Evolutionary conservation across 352 stramenopile species (phyloP), one percentile per base, ranked within the genome.

Genomic region (Thalassiosira mediterranea): DNA sequence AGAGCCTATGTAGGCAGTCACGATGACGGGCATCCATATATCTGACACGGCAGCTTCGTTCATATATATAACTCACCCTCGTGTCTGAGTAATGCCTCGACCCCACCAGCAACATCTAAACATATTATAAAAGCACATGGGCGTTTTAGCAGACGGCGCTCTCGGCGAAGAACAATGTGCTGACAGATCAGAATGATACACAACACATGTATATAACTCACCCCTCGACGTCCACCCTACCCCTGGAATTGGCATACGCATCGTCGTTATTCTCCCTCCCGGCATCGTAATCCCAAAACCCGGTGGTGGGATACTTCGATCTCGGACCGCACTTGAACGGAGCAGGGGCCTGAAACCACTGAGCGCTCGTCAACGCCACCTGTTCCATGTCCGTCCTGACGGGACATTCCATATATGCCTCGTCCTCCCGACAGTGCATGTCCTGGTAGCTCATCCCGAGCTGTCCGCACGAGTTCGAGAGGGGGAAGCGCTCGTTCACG

Each of bases 401-500:
- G 7, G 72, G 75, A 54, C 79, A 87, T 52, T 79, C 70, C 75
- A 83, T 83, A 19, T 60, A 75, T 13, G 63, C 66, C 47, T 87
- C 75, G 15, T 75, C 76, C 51, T 72, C 63, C 13, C 32, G 5
- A 26, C 79, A 87, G 17, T 77, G 61, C 61, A 84, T 76, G 17
- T 84, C 68, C 63, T 86, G 73, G 58, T 88, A 88, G 4, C 28
- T 64, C 74, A 84, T 79, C 7, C 62, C 76, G 10, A 85, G 31
- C 49, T 88, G 81, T 17, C 81, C 81, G 46, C 81, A 88, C 23
- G 77, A 28, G 59, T 86, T 87, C 0, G 65, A 83, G 0, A 88
- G 34, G 0, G 81, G 81, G 64, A 81, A 88, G 11, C 63, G 65
- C 17, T 64, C 76, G 38, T 82, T 80, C 8, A 87, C 59, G 8